Percentiles rank a stretch among this genome's conserved stretches.
Evolutionary conservation across 805 yeast genomes (phyloP).

Genomic region (Metschnikowia amazonensis): DNA sequence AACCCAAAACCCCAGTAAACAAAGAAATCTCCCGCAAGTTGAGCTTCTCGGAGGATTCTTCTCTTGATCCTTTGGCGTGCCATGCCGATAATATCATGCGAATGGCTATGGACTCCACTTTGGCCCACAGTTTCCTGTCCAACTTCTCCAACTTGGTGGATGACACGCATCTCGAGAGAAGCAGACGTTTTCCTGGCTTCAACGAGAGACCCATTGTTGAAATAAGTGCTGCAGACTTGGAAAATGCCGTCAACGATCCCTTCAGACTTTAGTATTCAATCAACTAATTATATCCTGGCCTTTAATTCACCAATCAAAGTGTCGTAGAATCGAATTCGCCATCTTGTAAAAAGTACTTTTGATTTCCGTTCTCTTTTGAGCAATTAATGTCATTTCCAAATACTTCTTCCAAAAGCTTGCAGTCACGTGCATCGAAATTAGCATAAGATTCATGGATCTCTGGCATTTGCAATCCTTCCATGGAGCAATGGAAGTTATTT

Average conservation of each 20-base stretch:
- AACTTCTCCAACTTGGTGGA: conserved; percentile 31
- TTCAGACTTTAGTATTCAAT: conserved; percentile 2
- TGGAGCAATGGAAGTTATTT: background rate
- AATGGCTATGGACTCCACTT: conserved; percentile 46
- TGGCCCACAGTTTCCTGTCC: conserved; percentile 41
- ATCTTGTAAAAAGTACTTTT: no score
- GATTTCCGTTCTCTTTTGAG: no score
- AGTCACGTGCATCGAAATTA: conserved; percentile 24
- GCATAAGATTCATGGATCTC: conserved; percentile 16
- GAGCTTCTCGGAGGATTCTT: conserved; percentile 14
- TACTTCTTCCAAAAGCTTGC: conserved; percentile 20
- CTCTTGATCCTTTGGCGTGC: conserved; percentile 40
- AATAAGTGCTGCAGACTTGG: conserved; percentile 37
- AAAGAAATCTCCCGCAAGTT: background rate
- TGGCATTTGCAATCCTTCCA: background rate
- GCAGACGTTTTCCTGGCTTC: conserved; percentile 4
- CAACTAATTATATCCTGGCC: no score
- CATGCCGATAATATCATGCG: conserved; percentile 45
- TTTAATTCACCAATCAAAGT: no score
- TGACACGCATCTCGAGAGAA: conserved; percentile 26
- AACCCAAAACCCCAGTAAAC: background rate
- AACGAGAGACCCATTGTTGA: conserved; percentile 23
- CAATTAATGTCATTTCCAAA: background rate
- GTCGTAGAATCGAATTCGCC: no score
- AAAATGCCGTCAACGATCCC: conserved; percentile 27